A percentile compares a stretch with the other conserved stretches of the same genome.
phyloP scores from a whole-genome alignment of 2,329 filamentous ascomycete species.

The Pseudocercospora macadamiae region DNA sequence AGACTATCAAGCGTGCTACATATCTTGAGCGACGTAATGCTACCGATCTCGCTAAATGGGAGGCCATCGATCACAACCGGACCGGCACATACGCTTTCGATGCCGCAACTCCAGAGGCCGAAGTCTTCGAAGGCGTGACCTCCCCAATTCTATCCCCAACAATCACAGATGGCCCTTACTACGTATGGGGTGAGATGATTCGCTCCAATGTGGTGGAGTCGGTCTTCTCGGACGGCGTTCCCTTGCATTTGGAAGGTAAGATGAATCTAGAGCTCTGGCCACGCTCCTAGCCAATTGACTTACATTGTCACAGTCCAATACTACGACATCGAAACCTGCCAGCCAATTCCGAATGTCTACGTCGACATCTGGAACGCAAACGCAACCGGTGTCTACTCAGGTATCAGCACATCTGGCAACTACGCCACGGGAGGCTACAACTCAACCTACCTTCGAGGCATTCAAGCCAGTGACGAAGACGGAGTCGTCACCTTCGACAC shows the following conservation, averaged over 20 bases:
- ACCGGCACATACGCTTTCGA: constrained; percentile 32
- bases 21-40: constrained; percentile 23
- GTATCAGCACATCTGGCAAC: constrained; percentile 36
- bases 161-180: constrained; percentile 33
- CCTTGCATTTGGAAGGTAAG: constrained; percentile 43
- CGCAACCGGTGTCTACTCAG: constrained; percentile 51
- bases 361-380: constrained; percentile 54
- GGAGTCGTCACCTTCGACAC: constrained; percentile 48
- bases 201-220: constrained; percentile 47
- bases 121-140: constrained; percentile 31
- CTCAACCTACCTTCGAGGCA: constrained; percentile 45
- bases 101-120: constrained; percentile 24
- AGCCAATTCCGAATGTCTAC: constrained; percentile 46
- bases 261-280: too few species aligned
- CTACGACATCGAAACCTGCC: constrained; percentile 49
- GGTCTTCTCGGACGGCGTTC: constrained; percentile 46
- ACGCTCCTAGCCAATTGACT: too few species aligned
- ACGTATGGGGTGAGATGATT: constrained; percentile 43
- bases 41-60: constrained; percentile 35
- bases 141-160: constrained; percentile 34
- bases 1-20: constrained; percentile 19
- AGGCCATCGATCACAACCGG: constrained; percentile 37
- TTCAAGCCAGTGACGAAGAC: constrained; percentile 45
- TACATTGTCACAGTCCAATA: constrained; percentile 40
- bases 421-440: constrained; percentile 37